Evolutionary conservation across 2,329 filamentous ascomycete genomes (phyloP).

Genomic region (Aphanocladium album): DNA sequence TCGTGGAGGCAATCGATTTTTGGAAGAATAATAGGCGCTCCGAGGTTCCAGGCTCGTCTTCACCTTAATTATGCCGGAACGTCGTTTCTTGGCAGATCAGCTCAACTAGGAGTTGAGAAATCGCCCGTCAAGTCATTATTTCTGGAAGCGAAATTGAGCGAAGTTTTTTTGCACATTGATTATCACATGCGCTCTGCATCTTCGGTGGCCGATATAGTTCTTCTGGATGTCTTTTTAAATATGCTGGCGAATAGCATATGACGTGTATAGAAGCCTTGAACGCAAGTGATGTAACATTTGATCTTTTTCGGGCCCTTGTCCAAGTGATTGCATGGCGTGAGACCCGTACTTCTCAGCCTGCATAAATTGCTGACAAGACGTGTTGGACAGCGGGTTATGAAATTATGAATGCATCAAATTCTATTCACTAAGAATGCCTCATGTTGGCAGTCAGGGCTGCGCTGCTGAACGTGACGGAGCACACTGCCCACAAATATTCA

Average conservation of each 20-base stretch:
- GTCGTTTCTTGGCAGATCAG: not conserved
- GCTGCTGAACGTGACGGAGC: too few relatives aligned
- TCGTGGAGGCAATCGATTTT: conserved; percentile 93
- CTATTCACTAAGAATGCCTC: too few relatives aligned
- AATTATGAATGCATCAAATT: too few relatives aligned
- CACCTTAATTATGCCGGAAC: not conserved
- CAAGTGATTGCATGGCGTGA: not conserved
- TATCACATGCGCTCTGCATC: not conserved
- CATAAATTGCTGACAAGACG: too few relatives aligned
- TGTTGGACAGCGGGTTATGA: too few relatives aligned
- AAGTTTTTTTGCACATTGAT: conserved; percentile 6
- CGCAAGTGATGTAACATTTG: not conserved
- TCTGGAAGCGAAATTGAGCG: conserved; percentile 10
- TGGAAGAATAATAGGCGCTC: conserved; percentile 67
- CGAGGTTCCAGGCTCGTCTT: conserved; percentile 28
- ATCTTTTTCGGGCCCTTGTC: not conserved
- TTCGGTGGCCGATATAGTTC: not conserved
- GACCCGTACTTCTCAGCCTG: not conserved
- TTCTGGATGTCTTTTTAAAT: not conserved
- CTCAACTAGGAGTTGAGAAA: not conserved
- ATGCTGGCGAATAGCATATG: not conserved
- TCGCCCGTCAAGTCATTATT: not conserved
- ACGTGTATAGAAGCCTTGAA: not conserved
- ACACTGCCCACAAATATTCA: conserved; percentile 31
- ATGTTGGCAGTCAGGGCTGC: too few relatives aligned